Conservation (phyloP, 1,284 basidiomycete genomes). For the Kwoniella shivajii region DNA sequence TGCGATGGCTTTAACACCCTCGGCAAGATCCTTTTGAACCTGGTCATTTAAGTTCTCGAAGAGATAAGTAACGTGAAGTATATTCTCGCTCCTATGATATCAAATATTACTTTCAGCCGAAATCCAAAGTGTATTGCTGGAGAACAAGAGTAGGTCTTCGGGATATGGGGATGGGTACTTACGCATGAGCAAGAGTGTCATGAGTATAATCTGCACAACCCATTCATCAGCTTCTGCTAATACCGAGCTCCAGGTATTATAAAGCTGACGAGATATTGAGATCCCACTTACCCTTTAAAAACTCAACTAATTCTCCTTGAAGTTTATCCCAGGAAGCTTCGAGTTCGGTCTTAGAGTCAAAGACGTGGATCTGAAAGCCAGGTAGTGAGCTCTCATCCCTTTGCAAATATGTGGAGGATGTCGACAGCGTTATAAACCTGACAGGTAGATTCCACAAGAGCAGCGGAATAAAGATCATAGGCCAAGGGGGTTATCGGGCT, state of each 20-base stretch:
- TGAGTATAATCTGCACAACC: slow-evolving; percentile 12
- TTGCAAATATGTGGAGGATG: too few relatives aligned
- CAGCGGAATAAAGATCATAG: too few relatives aligned
- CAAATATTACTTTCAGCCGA: too few relatives aligned
- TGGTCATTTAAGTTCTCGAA: slow-evolving; percentile 20
- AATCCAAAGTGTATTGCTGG: neutral
- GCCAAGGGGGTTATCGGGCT: too few relatives aligned
- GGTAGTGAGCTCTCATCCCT: neutral
- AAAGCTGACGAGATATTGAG: too few relatives aligned
- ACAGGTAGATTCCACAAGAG: too few relatives aligned
- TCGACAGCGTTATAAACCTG: too few relatives aligned
- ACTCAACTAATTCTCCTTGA: slow-evolving; percentile 22
- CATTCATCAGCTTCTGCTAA: neutral
- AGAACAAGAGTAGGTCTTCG: neutral
- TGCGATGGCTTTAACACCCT: slow-evolving; percentile 25
- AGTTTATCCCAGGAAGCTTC: slow-evolving; percentile 34
- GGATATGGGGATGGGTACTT: neutral
- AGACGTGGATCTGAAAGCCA: slow-evolving; percentile 14
- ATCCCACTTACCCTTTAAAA: slow-evolving; percentile 28
- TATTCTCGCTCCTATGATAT: slow-evolving; percentile 22
- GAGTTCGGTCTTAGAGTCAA: slow-evolving; percentile 21
- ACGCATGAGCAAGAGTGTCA: slow-evolving; percentile 14
- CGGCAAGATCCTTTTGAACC: slow-evolving; percentile 19
- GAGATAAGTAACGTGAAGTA: slow-evolving; percentile 23
- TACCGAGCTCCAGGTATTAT: too few relatives aligned